These are phyloP conservation scores for Linnemannia elongata DNA, from an alignment of 192 early-diverging fungal species.

Conservation along the genomic window DNA sequence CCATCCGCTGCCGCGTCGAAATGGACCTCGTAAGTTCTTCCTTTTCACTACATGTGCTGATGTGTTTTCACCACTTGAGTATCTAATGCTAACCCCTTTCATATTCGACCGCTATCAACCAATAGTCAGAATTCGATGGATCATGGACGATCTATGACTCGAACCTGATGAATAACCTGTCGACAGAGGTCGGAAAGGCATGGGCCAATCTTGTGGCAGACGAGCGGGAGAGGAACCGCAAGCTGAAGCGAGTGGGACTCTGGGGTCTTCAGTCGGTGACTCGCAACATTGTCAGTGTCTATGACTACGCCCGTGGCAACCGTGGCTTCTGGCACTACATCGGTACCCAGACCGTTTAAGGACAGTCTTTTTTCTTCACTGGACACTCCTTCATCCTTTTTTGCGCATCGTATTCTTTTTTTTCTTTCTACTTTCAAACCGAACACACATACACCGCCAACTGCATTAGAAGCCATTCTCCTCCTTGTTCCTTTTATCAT, in stretches of 20 bases:
- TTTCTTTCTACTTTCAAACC: no score
- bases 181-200: slow-evolving; percentile 86
- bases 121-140: slow-evolving; percentile 88
- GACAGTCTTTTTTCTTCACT: neutral
- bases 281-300: slow-evolving; percentile 74
- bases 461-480: no score
- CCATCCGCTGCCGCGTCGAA: slow-evolving; percentile 84
- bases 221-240: slow-evolving; percentile 84
- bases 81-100: neutral
- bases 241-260: slow-evolving; percentile 89
- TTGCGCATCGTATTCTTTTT: neutral
- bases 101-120: neutral
- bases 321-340: slow-evolving; percentile 78
- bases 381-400: no score
- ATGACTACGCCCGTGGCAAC: slow-evolving; percentile 81
- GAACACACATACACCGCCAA: no score
- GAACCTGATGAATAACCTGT: slow-evolving; percentile 77
- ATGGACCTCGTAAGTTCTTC: slow-evolving; percentile 73
- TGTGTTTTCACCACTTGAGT: no score
- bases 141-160: slow-evolving; percentile 93
- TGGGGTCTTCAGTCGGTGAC: slow-evolving; percentile 89
- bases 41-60: neutral
- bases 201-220: slow-evolving; percentile 83
- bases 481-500: no score
- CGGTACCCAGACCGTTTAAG: slow-evolving; percentile 37